Evolutionary conservation across 768 basidiomycete species (phyloP), one percentile per base, ranked within the genome.

Genomic region (Daedaleopsis nitida): DNA sequence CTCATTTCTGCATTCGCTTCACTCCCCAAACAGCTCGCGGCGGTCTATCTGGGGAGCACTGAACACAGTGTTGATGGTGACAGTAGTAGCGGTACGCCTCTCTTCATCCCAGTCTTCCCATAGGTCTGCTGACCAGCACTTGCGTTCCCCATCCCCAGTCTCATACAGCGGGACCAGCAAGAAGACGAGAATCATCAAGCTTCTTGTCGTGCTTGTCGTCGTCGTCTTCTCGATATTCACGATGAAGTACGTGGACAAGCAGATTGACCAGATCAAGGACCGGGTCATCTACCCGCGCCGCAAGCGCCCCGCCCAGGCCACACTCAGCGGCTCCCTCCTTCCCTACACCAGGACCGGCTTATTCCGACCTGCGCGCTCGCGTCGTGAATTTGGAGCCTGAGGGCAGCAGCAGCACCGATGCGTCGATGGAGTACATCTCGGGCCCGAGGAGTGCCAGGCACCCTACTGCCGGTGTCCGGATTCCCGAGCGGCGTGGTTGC

Each of bases 1-100:
- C 78, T 84, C 53, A 59, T 90, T 9, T 93, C 94, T 24, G 89
- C 93, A 7, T 74, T 94, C 65, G 76, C 94, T 21, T 91, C 91
- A 19, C 74, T 94, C 70, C 94, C 94, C 9, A 96, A 96, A 69
- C 94, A 96, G 72, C 87, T 96, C 65, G 83, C 92, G 63, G 91
- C 89, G 12, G 95, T 96, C 12, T 96, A 96, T 69, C 81, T 96
- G 11, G 94, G 94, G 39, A 90, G 89, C 27, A 77, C 90, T 23
- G 71, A 35, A 82, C 88, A 65, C 75, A 81, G 17, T 74, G 45
- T 52, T 51, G 24, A 16, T 6, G 10, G 1, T 50, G 62, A 51
- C 16, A 55, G 58, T 35, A 7, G 13, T 34, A 27, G 7, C 24
- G 6, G 5, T 34, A 38, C 14, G 23, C 16, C 44, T 44, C 8